Evolutionary conservation across 164 flowering plant species (phyloP).

Genomic region (Malania oleifera): DNA sequence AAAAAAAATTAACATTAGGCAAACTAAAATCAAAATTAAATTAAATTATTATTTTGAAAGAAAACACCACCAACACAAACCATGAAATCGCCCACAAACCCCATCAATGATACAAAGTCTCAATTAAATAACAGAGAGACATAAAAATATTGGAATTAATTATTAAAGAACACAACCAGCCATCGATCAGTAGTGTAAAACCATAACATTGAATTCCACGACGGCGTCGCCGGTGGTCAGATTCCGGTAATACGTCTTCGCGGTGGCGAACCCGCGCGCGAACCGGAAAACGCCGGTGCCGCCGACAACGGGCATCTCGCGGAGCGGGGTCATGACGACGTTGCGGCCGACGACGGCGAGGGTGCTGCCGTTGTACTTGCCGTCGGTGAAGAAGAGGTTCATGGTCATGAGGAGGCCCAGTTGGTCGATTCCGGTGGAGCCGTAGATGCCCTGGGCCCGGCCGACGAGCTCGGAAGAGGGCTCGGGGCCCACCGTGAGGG

Average conservation of each 20-base stretch:
- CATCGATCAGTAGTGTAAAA: constrained; percentile 15
- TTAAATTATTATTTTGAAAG: no score
- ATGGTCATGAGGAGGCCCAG: constrained; percentile 1
- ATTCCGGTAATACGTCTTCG: constrained; percentile 17
- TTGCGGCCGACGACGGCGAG: constrained; percentile 21
- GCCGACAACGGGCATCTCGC: constrained; percentile 35
- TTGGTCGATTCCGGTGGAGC: not conserved
- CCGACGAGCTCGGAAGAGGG: constrained; percentile 16
- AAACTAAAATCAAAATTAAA: no score
- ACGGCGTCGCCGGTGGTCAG: constrained; percentile 25
- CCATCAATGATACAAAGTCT: no score
- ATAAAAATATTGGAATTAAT: no score
- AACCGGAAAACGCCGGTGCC: constrained; percentile 34
- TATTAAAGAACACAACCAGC: no score
- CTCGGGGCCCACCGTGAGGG: constrained; percentile 10
- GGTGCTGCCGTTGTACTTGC: constrained; percentile 25
- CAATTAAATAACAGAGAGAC: no score
- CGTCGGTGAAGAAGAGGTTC: constrained; percentile 14
- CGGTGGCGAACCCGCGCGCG: constrained; percentile 32
- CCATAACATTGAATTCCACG: constrained; percentile 16
- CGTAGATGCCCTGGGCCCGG: constrained; percentile 15
- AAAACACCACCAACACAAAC: no score
- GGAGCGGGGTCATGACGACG: not conserved
- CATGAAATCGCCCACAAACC: no score
- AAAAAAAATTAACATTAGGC: no score